Base-by-base conservation (phyloP, 2,329 filamentous ascomycete species). In the Venturia oleaginea region DNA sequence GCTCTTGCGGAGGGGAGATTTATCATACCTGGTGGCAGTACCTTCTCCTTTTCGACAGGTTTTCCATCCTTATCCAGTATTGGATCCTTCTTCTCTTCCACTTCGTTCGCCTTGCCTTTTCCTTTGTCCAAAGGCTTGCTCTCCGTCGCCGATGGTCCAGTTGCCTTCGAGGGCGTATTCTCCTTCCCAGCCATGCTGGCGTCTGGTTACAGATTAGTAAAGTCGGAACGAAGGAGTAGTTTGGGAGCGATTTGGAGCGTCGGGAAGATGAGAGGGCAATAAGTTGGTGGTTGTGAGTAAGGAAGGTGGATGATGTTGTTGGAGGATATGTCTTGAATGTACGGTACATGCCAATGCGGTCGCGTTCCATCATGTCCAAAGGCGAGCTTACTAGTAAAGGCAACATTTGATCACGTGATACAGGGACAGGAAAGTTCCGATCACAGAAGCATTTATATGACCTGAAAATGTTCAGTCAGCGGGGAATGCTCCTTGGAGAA, bases 71-170 rank as follows among this genome's bases (percentile, higher is more conserved):
- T 86, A 71, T 83, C 83, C 71, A 85, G 85, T 76, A 84, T 80
- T 65, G 76, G 76, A 63, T 85, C 84, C 70, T 83, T 83, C 67
- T 80, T 78, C 67, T 86, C 86, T 67, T 84, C 81, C 71, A 85
- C 84, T 66, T 91, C 87, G 67, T 87, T 83, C 68, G 88, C 91
- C 83, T 97, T 99, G 75, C 86, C 93, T 83, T 99, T 99, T 79
- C 92, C 92, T 84, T 97, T 97, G 79, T 96, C 91, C 76, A 86
- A 84, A 76, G 88, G 81, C 78, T 89, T 90, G 77, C 96, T 90
- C 81, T 88, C 91, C 79, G 95, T 91, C 83, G 96, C 90, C 80
- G 59, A 51, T 30, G 92, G 92, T 94, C 97, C 81, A 69, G 65
- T 96, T 79, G 57, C 34, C 43, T 51, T 61, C 17, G 61, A 64